These are phyloP conservation scores for Elaeis oleifera DNA, from an alignment of 202 grass and related monocot species.

Conservation along the genomic window DNA sequence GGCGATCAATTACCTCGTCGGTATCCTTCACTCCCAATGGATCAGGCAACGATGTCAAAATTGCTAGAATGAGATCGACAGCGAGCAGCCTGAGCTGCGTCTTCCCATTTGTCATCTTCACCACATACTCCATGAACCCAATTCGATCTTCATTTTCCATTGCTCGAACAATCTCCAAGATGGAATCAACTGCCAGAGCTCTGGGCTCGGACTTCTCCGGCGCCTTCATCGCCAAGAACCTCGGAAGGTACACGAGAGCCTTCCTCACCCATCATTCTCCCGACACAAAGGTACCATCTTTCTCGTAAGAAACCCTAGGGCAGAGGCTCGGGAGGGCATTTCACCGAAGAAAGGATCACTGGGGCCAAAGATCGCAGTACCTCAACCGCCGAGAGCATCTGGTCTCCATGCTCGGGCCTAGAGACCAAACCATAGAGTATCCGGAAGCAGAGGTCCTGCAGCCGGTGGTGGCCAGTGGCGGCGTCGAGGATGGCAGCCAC, in stretches of 20 bases:
- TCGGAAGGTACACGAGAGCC: conserved; percentile 47
- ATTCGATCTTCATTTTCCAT: conserved; percentile 33
- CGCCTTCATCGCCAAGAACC: conserved; percentile 52
- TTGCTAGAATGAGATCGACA: conserved; percentile 60
- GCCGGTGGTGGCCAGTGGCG: conserved; percentile 8
- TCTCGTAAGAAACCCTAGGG: conserved; percentile 53
- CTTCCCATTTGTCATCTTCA: conserved; percentile 57
- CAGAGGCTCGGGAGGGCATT: conserved; percentile 28
- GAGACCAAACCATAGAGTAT: conserved; percentile 49
- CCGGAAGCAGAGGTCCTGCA: conserved; percentile 35
- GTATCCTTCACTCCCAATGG: conserved; percentile 15
- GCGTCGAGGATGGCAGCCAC: conserved; percentile 32
- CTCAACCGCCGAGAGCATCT: conserved; percentile 37
- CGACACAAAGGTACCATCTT: conserved; percentile 56
- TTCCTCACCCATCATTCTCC: conserved; percentile 55
- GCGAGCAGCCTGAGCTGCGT: conserved; percentile 56
- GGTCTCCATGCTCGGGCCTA: conserved; percentile 37
- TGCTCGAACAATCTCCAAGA: conserved; percentile 43
- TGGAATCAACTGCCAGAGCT: conserved; percentile 59
- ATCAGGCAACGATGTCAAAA: conserved; percentile 34
- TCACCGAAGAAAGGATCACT: conserved; percentile 33
- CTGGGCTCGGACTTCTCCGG: conserved; percentile 71
- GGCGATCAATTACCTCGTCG: conserved; percentile 21
- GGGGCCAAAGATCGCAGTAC: conserved; percentile 45
- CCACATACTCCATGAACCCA: conserved; percentile 39